Conservation (phyloP, 768 basidiomycete genomes). For the Leucocoprinus birnbaumii region DNA sequence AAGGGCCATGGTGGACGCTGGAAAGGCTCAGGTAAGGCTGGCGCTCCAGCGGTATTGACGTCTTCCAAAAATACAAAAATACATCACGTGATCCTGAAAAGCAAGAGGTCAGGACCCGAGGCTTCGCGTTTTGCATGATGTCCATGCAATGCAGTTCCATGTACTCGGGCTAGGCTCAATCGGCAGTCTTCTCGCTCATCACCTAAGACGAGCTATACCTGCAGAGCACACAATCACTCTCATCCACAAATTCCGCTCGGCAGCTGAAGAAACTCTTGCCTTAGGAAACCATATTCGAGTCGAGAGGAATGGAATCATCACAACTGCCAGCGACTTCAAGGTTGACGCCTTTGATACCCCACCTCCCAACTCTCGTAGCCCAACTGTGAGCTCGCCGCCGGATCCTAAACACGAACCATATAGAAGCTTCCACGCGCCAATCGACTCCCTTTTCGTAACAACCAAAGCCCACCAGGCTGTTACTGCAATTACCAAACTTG, state of each 20-base stretch:
- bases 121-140: no score
- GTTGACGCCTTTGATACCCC: slow-evolving; percentile 43
- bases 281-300: slow-evolving; percentile 39
- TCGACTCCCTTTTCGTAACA: slow-evolving; percentile 80
- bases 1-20: no score
- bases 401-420: slow-evolving; percentile 5
- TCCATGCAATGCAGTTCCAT: slow-evolving; percentile 69
- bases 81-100: slow-evolving; percentile 1
- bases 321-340: slow-evolving; percentile 40
- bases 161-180: slow-evolving; percentile 80
- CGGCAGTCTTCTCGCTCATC: slow-evolving; percentile 77
- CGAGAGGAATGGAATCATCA: slow-evolving; percentile 45
- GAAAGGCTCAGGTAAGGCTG: no score
- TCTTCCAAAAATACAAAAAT: background rate
- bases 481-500: slow-evolving; percentile 52
- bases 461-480: slow-evolving; percentile 74
- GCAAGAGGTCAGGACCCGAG: no score
- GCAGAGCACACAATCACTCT: slow-evolving; percentile 56
- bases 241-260: slow-evolving; percentile 54
- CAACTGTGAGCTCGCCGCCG: background rate
- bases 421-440: slow-evolving; percentile 26
- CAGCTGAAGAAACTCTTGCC: slow-evolving; percentile 30
- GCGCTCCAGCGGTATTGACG: no score
- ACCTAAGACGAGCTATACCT: slow-evolving; percentile 65
- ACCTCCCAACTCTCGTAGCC: background rate